Evolutionary conservation across 345 rosid genomes (phyloP).

Genomic region (Pistacia integerrima): DNA sequence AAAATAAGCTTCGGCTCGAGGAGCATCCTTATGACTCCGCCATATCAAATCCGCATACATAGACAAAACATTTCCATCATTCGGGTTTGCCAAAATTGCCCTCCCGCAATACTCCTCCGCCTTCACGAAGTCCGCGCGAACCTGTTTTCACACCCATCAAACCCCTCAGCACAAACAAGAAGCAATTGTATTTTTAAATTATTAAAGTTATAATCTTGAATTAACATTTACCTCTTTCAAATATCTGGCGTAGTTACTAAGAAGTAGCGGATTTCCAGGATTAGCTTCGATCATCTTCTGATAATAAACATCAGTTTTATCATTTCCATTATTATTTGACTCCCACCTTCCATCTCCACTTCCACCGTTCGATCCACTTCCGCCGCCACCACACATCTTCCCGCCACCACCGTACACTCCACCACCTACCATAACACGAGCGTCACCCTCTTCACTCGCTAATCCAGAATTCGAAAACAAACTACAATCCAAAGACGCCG

Average conservation of each 20-base stretch:
- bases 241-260: conserved; percentile 80
- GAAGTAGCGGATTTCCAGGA: conserved; percentile 78
- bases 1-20: conserved; percentile 70
- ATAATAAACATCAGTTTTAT: conserved; percentile 61
- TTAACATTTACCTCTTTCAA: conserved; percentile 68
- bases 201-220: no score
- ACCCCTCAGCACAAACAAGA: not conserved
- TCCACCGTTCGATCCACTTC: conserved; percentile 41
- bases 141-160: conserved; percentile 31
- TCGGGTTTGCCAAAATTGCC: conserved; percentile 66
- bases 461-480: conserved; percentile 22
- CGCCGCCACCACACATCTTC: conserved; percentile 42
- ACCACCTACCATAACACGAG: conserved; percentile 34
- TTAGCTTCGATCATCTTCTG: conserved; percentile 80
- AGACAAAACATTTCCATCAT: conserved; percentile 72
- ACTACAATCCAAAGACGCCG: conserved; percentile 15
- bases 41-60: conserved; percentile 88
- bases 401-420: conserved; percentile 52
- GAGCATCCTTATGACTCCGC: conserved; percentile 69
- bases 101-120: conserved; percentile 89
- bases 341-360: conserved; percentile 39
- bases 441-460: conserved; percentile 34
- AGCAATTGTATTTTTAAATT: not conserved
- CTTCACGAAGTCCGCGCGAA: conserved; percentile 57
- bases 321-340: conserved; percentile 32